phyloP scores from a whole-genome alignment of 2,329 filamentous ascomycete species.

The Diaporthe australafricana region DNA sequence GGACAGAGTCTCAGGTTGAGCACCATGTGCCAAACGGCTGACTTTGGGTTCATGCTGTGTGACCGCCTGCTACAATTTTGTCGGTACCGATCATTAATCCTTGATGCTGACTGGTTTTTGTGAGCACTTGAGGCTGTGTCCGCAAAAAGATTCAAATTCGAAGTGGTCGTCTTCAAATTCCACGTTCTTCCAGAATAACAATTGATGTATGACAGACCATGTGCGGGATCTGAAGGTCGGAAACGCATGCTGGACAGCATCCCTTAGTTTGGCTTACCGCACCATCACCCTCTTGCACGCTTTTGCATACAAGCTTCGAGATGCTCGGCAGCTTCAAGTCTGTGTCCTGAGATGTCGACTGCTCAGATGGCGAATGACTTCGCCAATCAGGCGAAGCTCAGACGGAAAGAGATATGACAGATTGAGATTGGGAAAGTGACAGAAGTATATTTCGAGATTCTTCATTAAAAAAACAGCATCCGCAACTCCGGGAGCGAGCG shows the following conservation, averaged over 20 bases:
- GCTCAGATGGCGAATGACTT: no score
- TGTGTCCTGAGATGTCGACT: no score
- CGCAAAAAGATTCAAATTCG: neutral
- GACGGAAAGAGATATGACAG: neutral
- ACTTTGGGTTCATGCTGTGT: conserved; percentile 15
- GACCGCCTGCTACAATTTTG: neutral
- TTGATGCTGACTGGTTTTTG: no score
- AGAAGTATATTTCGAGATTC: neutral
- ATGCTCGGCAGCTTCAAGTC: no score
- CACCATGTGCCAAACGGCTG: neutral
- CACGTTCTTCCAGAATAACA: neutral
- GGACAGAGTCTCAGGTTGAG: conserved; percentile 10
- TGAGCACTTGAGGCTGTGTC: no score
- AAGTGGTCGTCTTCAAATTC: neutral
- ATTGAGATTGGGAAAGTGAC: neutral
- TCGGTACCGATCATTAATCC: neutral
- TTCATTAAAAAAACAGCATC: neutral
- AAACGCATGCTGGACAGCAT: neutral
- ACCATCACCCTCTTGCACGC: no score
- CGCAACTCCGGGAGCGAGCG: neutral
- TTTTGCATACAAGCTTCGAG: no score
- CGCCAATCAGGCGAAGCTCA: no score
- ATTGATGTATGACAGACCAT: neutral
- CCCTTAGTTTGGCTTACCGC: neutral
- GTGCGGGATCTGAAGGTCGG: no score